These are phyloP conservation scores for Fagus crenata DNA, from an alignment of 306 rosid species.

Conservation along the genomic window DNA sequence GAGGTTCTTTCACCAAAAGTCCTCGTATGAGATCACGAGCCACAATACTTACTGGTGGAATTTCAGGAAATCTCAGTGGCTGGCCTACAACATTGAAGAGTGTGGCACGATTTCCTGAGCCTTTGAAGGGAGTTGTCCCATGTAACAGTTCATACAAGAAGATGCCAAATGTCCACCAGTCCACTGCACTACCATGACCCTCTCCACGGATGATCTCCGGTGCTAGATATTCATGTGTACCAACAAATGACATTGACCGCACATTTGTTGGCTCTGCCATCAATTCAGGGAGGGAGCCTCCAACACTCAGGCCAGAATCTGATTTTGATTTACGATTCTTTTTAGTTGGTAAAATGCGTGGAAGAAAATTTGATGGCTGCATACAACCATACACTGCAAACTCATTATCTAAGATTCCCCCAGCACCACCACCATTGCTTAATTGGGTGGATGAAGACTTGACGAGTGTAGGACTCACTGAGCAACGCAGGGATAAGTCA, in stretches of 20 bases:
- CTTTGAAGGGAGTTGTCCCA: conserved; percentile 87
- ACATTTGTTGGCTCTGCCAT: conserved; percentile 94
- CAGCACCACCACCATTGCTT: conserved; percentile 26
- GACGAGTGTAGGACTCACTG: conserved; percentile 75
- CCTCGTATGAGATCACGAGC: conserved; percentile 78
- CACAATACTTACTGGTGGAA: conserved; percentile 51
- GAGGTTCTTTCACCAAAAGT: conserved; percentile 78
- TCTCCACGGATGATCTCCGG: conserved; percentile 93
- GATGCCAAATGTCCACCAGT: conserved; percentile 97
- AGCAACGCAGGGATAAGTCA: conserved; percentile 84
- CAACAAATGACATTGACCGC: conserved; percentile 92
- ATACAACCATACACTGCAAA: conserved; percentile 42
- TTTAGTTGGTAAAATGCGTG: conserved; percentile 69
- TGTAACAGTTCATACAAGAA: conserved; percentile 80
- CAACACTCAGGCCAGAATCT: conserved; percentile 63
- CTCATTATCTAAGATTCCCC: conserved; percentile 43
- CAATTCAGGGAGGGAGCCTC: conserved; percentile 71
- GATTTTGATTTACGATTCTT: conserved; percentile 82
- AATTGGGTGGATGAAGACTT: conserved; percentile 64
- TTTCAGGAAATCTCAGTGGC: conserved; percentile 80
- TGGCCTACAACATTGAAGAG: conserved; percentile 83
- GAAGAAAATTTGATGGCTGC: conserved; percentile 70
- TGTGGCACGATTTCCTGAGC: conserved; percentile 77
- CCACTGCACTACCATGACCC: conserved; percentile 95
- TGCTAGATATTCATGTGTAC: conserved; percentile 88